A percentile compares a stretch with the other conserved stretches of the same genome.
Conservation (phyloP, 179 eudicot genomes). For the Beta lomatogona region DNA sequence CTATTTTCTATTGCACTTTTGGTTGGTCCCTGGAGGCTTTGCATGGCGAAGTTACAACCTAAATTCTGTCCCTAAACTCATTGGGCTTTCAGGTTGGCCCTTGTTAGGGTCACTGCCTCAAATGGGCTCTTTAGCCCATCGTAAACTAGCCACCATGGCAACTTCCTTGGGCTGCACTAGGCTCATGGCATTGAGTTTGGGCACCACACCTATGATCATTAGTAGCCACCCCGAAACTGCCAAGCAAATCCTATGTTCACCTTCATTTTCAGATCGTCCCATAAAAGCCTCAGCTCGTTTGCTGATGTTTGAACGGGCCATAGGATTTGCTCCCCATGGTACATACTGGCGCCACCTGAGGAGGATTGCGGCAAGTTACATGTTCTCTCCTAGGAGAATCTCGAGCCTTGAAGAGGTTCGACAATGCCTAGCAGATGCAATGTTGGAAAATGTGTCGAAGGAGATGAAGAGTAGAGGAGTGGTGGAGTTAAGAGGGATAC, state of each 20-base stretch:
- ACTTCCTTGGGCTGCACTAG: conserved; percentile 33
- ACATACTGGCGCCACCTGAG: conserved; percentile 49
- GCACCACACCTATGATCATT: conserved; percentile 41
- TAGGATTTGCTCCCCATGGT: conserved; percentile 51
- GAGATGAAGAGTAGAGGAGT: conserved; percentile 32
- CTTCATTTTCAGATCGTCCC: conserved; percentile 50
- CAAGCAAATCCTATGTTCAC: conserved; percentile 42
- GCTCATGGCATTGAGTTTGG: conserved; percentile 48
- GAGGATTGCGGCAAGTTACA: conserved; percentile 37
- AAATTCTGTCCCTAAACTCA: conserved; percentile 23
- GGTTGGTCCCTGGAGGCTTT: conserved; percentile 48
- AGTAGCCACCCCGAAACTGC: conserved; percentile 52
- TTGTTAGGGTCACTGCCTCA: conserved; percentile 37
- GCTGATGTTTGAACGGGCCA: conserved; percentile 51
- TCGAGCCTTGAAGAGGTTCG: conserved; percentile 30
- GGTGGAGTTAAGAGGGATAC: conserved; percentile 34
- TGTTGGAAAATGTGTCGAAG: conserved; percentile 26
- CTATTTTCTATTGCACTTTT: conserved; percentile 38
- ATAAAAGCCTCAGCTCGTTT: conserved; percentile 41
- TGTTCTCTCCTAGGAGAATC: conserved; percentile 48
- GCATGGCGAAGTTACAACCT: conserved; percentile 42
- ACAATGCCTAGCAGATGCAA: conserved; percentile 35
- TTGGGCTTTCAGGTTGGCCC: conserved; percentile 47
- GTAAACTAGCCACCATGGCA: conserved; percentile 41
- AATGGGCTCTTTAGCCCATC: conserved; percentile 41